Conservation (phyloP, 768 basidiomycete genomes). For the Coprinopsis marcescibilis region DNA sequence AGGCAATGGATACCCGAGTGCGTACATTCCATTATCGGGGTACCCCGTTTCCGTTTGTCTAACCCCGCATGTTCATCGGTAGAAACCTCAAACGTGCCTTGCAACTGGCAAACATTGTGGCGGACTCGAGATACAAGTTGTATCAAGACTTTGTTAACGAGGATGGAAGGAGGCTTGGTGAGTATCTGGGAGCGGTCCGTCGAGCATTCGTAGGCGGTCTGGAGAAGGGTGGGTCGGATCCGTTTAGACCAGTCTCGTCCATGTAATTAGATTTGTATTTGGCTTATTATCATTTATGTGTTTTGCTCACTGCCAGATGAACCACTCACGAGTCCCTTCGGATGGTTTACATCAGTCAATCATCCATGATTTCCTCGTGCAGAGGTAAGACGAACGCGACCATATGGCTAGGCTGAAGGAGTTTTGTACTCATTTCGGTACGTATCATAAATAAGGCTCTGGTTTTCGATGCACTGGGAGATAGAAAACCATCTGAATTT, state of each 20-base stretch:
- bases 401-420: no score
- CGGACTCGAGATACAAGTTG: slow-evolving; percentile 79
- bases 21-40: slow-evolving; percentile 19
- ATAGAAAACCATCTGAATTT: no score
- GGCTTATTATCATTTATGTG: no score
- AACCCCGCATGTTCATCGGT: not conserved
- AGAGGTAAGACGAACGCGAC: no score
- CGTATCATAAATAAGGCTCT: no score
- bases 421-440: no score
- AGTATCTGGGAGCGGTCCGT: slow-evolving; percentile 71
- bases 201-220: slow-evolving; percentile 67
- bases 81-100: slow-evolving; percentile 77
- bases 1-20: slow-evolving; percentile 61
- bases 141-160: slow-evolving; percentile 78
- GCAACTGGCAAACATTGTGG: slow-evolving; percentile 77
- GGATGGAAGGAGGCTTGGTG: slow-evolving; percentile 54
- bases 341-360: no score
- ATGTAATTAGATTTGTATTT: no score
- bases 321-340: no score
- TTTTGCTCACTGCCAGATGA: no score
- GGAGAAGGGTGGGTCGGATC: slow-evolving; percentile 72
- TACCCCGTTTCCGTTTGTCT: not conserved
- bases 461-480: no score
- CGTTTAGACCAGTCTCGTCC: slow-evolving; percentile 45
- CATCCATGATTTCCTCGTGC: no score